Conservation (phyloP, 495 filamentous ascomycete genomes). For the Bryoglossum gracile region DNA sequence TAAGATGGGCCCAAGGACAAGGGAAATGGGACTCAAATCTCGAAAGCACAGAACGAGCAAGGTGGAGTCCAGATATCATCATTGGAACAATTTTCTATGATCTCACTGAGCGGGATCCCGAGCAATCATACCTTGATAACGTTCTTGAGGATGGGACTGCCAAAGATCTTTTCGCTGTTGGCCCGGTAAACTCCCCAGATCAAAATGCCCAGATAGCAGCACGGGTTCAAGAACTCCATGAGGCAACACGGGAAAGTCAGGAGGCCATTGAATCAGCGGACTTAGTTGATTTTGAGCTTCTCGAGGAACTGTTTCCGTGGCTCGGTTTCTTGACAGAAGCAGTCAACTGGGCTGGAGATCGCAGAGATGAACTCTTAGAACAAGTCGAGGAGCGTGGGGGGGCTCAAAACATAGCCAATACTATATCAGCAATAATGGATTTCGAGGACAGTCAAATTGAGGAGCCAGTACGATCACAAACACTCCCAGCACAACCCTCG, state of each 20-base stretch:
- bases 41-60: no score
- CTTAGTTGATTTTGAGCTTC: conserved; percentile 27
- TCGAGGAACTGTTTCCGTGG: conserved; percentile 30
- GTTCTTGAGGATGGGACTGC: conserved; percentile 6
- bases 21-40: no score
- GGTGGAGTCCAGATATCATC: conserved; percentile 28
- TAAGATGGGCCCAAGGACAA: conserved; percentile 19
- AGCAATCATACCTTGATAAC: conserved; percentile 6
- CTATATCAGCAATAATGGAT: conserved; percentile 13
- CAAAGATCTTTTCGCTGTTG: conserved; percentile 7
- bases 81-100: conserved; percentile 26
- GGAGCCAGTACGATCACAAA: conserved; percentile 3
- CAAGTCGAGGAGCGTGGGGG: conserved; percentile 25
- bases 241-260: conserved; percentile 19
- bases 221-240: conserved; percentile 26
- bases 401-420: conserved; percentile 15
- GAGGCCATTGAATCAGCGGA: conserved; percentile 18
- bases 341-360: conserved; percentile 22
- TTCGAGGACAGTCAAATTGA: conserved; percentile 13
- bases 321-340: conserved; percentile 19
- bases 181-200: conserved; percentile 1
- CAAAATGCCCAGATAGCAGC: conserved; percentile 8
- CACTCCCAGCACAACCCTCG: not conserved
- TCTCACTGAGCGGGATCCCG: not conserved
- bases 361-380: conserved; percentile 23